phyloP scores from a whole-genome alignment of 2,329 filamentous ascomycete species.

The Aspergillus ibericus region DNA sequence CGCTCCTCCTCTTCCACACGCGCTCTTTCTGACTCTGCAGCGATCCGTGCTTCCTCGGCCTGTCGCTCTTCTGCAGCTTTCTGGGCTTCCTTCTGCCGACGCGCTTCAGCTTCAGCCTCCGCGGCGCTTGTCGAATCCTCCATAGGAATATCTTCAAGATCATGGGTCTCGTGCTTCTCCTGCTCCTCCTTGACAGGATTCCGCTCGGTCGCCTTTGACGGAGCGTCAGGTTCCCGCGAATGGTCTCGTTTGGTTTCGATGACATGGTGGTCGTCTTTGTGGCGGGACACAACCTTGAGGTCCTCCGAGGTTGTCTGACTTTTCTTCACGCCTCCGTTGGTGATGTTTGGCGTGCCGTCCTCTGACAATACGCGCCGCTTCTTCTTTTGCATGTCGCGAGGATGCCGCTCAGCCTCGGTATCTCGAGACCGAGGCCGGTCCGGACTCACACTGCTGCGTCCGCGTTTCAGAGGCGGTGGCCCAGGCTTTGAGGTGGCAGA shows the following conservation, averaged over 20 bases:
- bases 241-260: conserved; percentile 22
- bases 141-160: conserved; percentile 32
- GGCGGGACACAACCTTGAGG: conserved; percentile 21
- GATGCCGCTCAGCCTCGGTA: conserved; percentile 31
- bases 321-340: conserved; percentile 34
- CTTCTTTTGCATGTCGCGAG: conserved; percentile 42
- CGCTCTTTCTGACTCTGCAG: conserved; percentile 32
- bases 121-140: conserved; percentile 26
- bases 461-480: conserved; percentile 38
- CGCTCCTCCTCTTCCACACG: conserved; percentile 36
- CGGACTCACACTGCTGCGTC: conserved; percentile 44
- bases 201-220: conserved; percentile 20
- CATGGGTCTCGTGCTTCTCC: conserved; percentile 26
- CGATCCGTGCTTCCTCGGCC: conserved; percentile 31
- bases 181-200: conserved; percentile 34
- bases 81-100: conserved; percentile 23
- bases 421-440: conserved; percentile 39
- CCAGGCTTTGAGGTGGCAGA: conserved; percentile 19
- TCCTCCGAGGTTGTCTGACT: conserved; percentile 19
- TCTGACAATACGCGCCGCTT: conserved; percentile 45
- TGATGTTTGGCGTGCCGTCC: conserved; percentile 33
- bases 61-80: conserved; percentile 34
- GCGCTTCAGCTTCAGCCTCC: conserved; percentile 28
- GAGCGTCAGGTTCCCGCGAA: conserved; percentile 14
- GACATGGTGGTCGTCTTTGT: conserved; percentile 15